Base-by-base conservation (phyloP, 495 filamentous ascomycete genomes). In the Hypoxylon perforatum region DNA sequence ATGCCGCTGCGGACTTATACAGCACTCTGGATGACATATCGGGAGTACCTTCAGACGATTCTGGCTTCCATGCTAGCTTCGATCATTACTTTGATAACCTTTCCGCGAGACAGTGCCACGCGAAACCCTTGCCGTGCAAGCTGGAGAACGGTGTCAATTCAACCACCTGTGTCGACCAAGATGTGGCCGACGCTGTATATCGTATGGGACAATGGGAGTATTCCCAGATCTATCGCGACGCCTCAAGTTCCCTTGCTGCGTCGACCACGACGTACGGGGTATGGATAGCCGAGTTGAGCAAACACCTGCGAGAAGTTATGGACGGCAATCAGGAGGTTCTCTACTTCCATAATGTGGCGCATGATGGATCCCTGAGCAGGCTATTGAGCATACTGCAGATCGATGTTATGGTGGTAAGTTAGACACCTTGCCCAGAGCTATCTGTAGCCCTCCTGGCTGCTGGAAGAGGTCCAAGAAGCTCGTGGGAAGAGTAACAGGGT, bases 81-180 rank as follows among this genome's bases (percentile, higher is more conserved):
- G 90, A 92, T 72, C 88, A 91, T 73, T 92, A 91, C 73, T 91
- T 86, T 71, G 90, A 92, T 70, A 91, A 90, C 53, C 81, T 92
- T 18, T 88, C 86, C 6, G 84, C 89, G 1, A 82, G 89, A 6
- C 85, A 88, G 53, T 92, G 90, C 65, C 87, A 91, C 56, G 69
- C 64, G 28, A 87, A 88, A 60, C 83, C 87, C 0, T 78, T 91
- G 1, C 88, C 90, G 0, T 91, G 88, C 69, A 81, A 82, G 14
- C 66, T 80, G 12, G 75, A 72, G 33, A 61, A 73, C 48, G 74
- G 72, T 4, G 57, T 15, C 17, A 65, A 67, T 15, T 73, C 70
- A 25, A 77, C 69, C 5, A 77, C 75, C 11, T 92, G 90, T 74
- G 73, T 91, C 11, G 84, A 84, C 12, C 81, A 82, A 63, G 70